Percentiles rank a stretch among this genome's conserved stretches.
These are phyloP conservation scores for Ogataea neopini DNA, from an alignment of 805 yeast genomes.

Conservation along the genomic window DNA sequence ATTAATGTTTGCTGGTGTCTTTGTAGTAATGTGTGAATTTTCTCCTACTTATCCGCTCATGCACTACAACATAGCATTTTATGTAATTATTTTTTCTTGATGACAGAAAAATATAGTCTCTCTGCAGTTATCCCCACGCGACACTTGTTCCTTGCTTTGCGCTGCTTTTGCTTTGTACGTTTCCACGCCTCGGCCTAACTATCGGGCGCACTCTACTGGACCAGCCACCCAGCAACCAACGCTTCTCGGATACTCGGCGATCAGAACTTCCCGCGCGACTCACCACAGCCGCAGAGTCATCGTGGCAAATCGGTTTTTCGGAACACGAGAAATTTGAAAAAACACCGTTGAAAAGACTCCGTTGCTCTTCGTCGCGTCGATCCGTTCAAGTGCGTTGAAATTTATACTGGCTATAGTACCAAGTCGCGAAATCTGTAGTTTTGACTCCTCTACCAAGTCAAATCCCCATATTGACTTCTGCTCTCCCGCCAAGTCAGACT, in stretches of 20 bases:
- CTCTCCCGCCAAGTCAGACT: background rate
- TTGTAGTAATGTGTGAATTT: background rate
- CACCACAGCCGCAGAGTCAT: background rate
- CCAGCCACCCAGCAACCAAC: background rate
- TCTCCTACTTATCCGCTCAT: background rate
- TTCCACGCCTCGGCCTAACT: background rate
- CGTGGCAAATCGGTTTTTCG: background rate
- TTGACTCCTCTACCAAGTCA: background rate
- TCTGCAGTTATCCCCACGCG: conserved; percentile 5
- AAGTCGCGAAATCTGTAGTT: too few species aligned
- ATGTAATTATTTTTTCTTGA: background rate
- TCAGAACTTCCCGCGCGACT: background rate
- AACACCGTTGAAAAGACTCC: background rate
- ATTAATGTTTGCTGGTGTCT: background rate
- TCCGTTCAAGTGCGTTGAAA: too few species aligned
- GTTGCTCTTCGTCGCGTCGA: background rate
- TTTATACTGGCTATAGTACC: too few species aligned
- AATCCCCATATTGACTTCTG: background rate
- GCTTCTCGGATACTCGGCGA: background rate
- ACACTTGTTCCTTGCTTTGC: background rate
- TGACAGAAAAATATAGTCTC: background rate
- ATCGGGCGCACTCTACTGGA: background rate
- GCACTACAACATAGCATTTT: background rate
- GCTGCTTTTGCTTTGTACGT: background rate
- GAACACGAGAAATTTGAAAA: background rate